A percentile compares a stretch with the other conserved stretches of the same genome.
Evolutionary conservation across 2,329 filamentous ascomycete species (phyloP).

Genomic region (Microcyclospora tardicrescens): DNA sequence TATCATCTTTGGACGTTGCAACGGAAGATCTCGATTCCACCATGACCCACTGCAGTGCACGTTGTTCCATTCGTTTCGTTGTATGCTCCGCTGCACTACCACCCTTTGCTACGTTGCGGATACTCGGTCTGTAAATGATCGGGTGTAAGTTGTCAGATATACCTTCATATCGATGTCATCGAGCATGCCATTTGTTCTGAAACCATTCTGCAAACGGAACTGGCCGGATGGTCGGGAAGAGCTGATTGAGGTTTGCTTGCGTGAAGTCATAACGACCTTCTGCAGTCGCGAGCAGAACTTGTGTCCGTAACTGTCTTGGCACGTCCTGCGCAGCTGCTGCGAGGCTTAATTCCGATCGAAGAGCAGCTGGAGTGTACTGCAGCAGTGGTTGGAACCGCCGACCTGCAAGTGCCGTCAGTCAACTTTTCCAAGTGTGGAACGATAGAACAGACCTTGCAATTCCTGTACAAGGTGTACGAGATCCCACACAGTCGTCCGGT

Average conservation of each 20-base stretch:
- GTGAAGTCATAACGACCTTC: conserved; percentile 55
- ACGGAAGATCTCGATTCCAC: too few species aligned
- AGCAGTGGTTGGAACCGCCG: conserved; percentile 12
- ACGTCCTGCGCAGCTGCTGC: conserved; percentile 23
- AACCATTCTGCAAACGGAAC: conserved; percentile 29
- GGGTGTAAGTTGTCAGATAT: too few species aligned
- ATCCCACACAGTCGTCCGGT: conserved; percentile 47
- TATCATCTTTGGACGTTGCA: too few species aligned
- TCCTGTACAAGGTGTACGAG: conserved; percentile 46
- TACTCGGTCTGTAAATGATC: too few species aligned
- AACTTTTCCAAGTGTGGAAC: background rate
- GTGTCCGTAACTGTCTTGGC: conserved; percentile 31
- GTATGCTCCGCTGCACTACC: too few species aligned
- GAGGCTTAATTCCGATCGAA: conserved; percentile 36
- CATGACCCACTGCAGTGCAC: too few species aligned
- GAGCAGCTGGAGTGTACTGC: conserved; percentile 36
- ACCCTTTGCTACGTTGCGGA: too few species aligned
- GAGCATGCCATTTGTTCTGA: conserved; percentile 10
- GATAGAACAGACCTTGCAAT: conserved; percentile 23
- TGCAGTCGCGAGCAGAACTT: conserved; percentile 53
- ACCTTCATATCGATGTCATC: too few species aligned
- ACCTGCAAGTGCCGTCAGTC: background rate
- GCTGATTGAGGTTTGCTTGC: conserved; percentile 45
- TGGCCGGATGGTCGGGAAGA: conserved; percentile 26
- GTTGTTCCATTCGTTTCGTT: too few species aligned